Evolutionary conservation across 1,284 basidiomycete genomes (phyloP).

Genomic region (Cystobasidium sp.): DNA sequence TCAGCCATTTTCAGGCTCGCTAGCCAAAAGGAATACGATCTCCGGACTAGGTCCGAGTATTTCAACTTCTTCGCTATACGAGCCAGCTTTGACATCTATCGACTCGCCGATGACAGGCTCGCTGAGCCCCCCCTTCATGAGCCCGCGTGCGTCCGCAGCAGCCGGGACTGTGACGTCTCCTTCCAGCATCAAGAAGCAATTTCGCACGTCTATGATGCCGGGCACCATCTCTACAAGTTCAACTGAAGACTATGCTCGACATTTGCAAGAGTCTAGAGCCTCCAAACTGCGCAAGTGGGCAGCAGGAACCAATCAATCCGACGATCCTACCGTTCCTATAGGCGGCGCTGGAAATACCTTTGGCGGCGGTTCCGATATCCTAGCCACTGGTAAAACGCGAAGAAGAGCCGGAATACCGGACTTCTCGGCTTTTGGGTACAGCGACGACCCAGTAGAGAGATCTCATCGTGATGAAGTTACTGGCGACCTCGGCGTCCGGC

Average conservation of each 20-base stretch:
- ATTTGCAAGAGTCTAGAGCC: constrained; percentile 39
- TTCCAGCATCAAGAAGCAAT: constrained; percentile 27
- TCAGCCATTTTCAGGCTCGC: neutral
- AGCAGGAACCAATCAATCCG: neutral
- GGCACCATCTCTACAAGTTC: constrained; percentile 19
- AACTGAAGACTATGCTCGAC: constrained; percentile 41
- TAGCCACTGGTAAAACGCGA: constrained; percentile 23
- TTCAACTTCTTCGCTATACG: neutral
- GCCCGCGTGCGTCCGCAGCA: neutral
- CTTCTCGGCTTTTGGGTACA: constrained; percentile 18
- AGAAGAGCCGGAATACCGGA: constrained; percentile 40
- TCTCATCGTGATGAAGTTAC: constrained; percentile 50
- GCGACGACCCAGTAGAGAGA: neutral
- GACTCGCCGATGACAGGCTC: neutral
- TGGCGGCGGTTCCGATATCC: constrained; percentile 13
- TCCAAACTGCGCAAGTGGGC: constrained; percentile 43
- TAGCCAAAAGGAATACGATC: constrained; percentile 22
- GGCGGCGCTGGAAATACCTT: constrained; percentile 19
- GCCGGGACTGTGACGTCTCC: constrained; percentile 6
- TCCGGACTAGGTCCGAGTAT: constrained; percentile 7
- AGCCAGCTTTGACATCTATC: neutral
- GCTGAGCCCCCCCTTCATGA: constrained; percentile 6
- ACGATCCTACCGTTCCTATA: neutral
- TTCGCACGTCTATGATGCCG: constrained; percentile 43
- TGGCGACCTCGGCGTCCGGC: constrained; percentile 50